Evolutionary conservation across 768 basidiomycete species (phyloP), one percentile per base, ranked within the genome.

Genomic region (Gelatoporia subvermispora): DNA sequence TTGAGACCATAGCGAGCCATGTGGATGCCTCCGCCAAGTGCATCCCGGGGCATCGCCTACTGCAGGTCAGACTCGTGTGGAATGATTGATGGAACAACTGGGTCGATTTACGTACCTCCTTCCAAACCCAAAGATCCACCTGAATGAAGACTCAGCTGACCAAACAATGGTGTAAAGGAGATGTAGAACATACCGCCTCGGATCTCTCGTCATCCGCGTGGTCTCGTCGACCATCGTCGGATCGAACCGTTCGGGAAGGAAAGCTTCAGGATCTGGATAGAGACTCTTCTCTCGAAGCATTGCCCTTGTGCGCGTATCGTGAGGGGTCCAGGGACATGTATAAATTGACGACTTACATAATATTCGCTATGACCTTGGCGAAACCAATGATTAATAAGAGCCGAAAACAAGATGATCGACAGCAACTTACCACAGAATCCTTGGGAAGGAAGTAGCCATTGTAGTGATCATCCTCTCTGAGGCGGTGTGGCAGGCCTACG

Each of bases 181-280:
- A 21, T 23, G 21, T 28, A 35, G 13, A 59, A 53, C 28, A 31
- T 66, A 70, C 18, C 47, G 43, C 17, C 71, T 60, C 9, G 75
- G 73, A 49, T 75, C 74, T 16, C 37, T 16, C 16, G 17, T 56
- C 24, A 60, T 61, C 49, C 55, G 60, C 1, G 53, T 52, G 22
- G 57, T 53, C 16, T 52, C 56, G 37, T 60, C 57, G 10, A 48
- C 51, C 31, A 41, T 38, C 24, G 54, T 56, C 23, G 79, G 50
- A 13, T 13, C 28, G 50, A 69, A 79, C 2, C 81, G 72, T 17
- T 77, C 75, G 0, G 81, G 81, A 28, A 66, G 62, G 61, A 83
- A 83, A 1, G 49, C 49, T 39, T 72, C 61, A 2, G 82, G 38
- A 16, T 31, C 51, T 5, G 59, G 53, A 43, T 58, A 61, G n/a